Percentiles rank a stretch among this genome's conserved stretches.
These are phyloP conservation scores for Albatrellus ellisii DNA, from an alignment of 768 basidiomycete genomes.

Conservation along the genomic window DNA sequence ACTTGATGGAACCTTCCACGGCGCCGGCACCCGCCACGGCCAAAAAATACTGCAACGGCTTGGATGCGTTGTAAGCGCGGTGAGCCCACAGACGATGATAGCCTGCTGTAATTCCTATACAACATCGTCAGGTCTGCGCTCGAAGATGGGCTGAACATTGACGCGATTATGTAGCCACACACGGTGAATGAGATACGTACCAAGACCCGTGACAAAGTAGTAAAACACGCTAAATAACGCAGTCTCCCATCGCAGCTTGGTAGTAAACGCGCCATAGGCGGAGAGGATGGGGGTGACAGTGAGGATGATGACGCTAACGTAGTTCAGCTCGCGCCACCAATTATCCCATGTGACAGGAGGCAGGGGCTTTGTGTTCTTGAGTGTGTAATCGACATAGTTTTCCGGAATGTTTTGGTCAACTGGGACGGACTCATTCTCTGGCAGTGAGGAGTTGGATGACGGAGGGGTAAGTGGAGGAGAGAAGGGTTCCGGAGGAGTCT, in stretches of 20 bases:
- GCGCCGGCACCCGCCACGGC: constrained; percentile 84
- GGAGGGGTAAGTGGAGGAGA: constrained; percentile 12
- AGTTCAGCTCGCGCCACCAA: constrained; percentile 51
- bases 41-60: constrained; percentile 73
- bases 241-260: constrained; percentile 61
- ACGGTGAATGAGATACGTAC: constrained; percentile 25
- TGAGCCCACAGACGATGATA: constrained; percentile 99
- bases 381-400: constrained; percentile 44
- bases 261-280: constrained; percentile 56
- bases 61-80: constrained; percentile 84
- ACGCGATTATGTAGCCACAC: neutral
- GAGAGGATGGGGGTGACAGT: constrained; percentile 63
- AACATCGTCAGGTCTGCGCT: neutral
- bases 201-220: constrained; percentile 75
- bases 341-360: constrained; percentile 35
- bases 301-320: constrained; percentile 63
- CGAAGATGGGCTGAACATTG: neutral
- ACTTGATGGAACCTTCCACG: constrained; percentile 93
- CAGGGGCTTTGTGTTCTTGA: constrained; percentile 33
- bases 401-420: constrained; percentile 32
- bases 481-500: constrained; percentile 13
- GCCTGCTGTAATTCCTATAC: constrained; percentile 72
- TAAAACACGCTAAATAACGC: constrained; percentile 51
- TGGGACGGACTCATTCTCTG: constrained; percentile 17
- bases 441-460: neutral